Conservation (phyloP, 345 rosid genomes). For the Aquilaria yunnanensis region DNA sequence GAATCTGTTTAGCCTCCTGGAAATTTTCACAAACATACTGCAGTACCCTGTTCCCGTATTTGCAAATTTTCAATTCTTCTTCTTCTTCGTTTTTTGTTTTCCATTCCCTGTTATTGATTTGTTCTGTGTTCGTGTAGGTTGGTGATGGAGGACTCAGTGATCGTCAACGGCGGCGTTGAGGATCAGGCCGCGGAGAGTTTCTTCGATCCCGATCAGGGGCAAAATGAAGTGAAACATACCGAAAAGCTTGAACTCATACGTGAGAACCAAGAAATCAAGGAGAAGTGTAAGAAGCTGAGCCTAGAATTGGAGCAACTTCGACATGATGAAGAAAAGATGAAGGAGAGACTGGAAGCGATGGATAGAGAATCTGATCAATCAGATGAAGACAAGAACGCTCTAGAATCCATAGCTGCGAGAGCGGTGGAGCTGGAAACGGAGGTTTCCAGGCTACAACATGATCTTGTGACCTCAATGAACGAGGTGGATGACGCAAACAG, state of each 20-base stretch:
- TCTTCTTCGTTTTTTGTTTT: not conserved
- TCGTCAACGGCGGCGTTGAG: conserved; percentile 30
- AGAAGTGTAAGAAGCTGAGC: conserved; percentile 21
- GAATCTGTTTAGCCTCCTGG: too few species aligned
- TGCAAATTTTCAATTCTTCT: not conserved
- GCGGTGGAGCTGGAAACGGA: conserved; percentile 65
- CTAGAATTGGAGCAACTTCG: conserved; percentile 37
- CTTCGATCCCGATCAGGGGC: conserved; percentile 26
- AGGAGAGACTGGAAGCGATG: conserved; percentile 31
- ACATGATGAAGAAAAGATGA: conserved; percentile 31
- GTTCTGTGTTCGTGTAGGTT: conserved; percentile 5
- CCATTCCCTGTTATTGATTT: not conserved
- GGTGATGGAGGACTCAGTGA: conserved; percentile 40
- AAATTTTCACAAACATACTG: too few species aligned
- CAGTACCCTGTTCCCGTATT: too few species aligned
- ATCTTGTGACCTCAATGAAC: conserved; percentile 39
- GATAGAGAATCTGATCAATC: conserved; percentile 44
- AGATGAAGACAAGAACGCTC: conserved; percentile 40
- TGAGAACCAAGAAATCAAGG: conserved; percentile 35
- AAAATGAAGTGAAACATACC: conserved; percentile 18
- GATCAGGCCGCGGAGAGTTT: conserved; percentile 27
- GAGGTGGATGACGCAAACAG: conserved; percentile 40
- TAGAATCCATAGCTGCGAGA: conserved; percentile 41
- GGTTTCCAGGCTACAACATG: conserved; percentile 57
- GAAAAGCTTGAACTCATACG: conserved; percentile 37